Evolutionary conservation across 1,284 basidiomycete species (phyloP).

Genomic region (Ganoderma multipileum): DNA sequence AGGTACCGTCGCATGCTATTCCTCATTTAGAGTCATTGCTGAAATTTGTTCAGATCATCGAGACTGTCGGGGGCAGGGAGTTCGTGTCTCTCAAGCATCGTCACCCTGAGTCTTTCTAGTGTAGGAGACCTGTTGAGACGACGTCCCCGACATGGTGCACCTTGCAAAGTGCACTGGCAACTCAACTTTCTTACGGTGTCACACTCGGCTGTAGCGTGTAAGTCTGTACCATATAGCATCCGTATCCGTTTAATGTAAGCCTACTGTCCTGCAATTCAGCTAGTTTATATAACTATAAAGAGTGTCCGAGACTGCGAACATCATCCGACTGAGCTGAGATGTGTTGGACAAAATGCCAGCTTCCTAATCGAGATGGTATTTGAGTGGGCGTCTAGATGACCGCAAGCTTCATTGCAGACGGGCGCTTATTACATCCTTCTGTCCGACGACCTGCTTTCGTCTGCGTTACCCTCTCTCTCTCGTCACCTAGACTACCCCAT

Average conservation of each 20-base stretch:
- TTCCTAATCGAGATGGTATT: neutral
- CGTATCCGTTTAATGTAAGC: too few relatives aligned
- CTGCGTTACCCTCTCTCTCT: neutral
- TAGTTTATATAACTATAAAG: too few relatives aligned
- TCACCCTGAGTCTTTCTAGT: conserved; percentile 13
- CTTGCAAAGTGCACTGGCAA: too few relatives aligned
- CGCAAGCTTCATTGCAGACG: neutral
- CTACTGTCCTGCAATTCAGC: too few relatives aligned
- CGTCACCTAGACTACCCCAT: neutral
- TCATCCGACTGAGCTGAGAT: too few relatives aligned
- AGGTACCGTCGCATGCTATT: conserved; percentile 12
- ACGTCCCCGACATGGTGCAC: too few relatives aligned
- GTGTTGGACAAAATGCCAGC: too few relatives aligned
- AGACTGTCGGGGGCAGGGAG: conserved; percentile 23
- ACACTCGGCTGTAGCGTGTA: too few relatives aligned
- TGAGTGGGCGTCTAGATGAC: neutral
- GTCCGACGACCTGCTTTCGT: neutral
- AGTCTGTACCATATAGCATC: too few relatives aligned
- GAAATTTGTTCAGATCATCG: conserved; percentile 17
- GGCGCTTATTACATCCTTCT: neutral
- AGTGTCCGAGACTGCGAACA: too few relatives aligned
- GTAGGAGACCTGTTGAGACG: too few relatives aligned
- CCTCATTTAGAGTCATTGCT: neutral
- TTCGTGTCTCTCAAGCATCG: conserved; percentile 28
- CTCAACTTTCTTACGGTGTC: too few relatives aligned